Conservation (phyloP, 1,284 basidiomycete genomes). For the Ustilago loliicola region DNA sequence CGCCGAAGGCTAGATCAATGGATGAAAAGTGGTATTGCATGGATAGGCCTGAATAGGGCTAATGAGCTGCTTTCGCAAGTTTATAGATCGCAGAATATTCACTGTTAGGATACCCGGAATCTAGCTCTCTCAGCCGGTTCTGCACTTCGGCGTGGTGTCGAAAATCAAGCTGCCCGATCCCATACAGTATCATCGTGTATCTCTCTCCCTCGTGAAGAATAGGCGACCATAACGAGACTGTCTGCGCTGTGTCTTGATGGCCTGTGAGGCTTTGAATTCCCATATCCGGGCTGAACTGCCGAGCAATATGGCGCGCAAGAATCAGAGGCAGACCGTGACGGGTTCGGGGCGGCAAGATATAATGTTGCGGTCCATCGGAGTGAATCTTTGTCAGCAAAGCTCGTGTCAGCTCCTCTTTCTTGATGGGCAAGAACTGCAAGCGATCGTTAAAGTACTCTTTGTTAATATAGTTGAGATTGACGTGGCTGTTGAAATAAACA, state of each 20-base stretch:
- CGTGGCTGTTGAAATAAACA: slow-evolving; percentile 21
- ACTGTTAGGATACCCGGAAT: not conserved
- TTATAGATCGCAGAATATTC: not conserved
- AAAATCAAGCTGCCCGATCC: slow-evolving; percentile 15
- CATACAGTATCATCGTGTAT: slow-evolving; percentile 21
- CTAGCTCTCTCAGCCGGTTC: not conserved
- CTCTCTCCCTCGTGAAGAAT: not conserved
- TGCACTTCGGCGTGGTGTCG: not conserved
- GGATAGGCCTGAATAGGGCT: not conserved
- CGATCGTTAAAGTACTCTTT: slow-evolving; percentile 9
- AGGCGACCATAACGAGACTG: slow-evolving; percentile 31
- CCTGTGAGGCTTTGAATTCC: not conserved
- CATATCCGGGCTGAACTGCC: not conserved
- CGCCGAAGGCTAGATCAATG: not conserved
- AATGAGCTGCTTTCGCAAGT: not conserved
- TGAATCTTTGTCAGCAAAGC: not conserved
- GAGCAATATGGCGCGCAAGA: not conserved
- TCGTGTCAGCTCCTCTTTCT: not conserved
- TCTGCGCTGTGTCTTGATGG: not conserved
- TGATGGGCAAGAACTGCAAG: slow-evolving; percentile 14
- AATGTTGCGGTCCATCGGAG: not conserved
- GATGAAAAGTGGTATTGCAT: not conserved
- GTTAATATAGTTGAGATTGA: slow-evolving; percentile 9
- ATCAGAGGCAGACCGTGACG: slow-evolving; percentile 5
- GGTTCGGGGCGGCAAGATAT: slow-evolving; percentile 9